Evolutionary conservation across 2,329 filamentous ascomycete species (phyloP).

Genomic region (Colletotrichum higginsianum): DNA sequence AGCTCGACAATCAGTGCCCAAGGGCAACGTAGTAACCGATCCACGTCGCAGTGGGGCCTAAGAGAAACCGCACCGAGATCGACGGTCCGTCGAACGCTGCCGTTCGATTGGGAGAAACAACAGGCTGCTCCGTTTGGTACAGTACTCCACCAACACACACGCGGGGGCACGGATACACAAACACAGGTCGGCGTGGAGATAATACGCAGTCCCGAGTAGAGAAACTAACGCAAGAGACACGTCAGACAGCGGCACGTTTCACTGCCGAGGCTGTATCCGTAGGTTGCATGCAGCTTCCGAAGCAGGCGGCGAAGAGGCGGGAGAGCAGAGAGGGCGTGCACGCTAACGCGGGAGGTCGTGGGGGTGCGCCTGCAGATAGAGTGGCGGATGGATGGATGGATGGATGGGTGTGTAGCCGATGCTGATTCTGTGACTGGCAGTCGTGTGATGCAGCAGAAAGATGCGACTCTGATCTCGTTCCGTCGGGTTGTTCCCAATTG

Average conservation of each 20-base stretch:
- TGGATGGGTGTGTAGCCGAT: neutral
- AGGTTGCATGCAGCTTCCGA: conserved; percentile 5
- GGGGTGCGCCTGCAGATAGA: neutral
- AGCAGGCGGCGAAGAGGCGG: neutral
- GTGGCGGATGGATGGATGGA: neutral
- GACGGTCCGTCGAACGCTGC: conserved; percentile 6
- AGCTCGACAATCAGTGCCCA: neutral
- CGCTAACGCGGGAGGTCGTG: neutral
- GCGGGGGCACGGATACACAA: neutral
- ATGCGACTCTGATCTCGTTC: conserved; percentile 7
- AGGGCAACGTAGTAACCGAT: neutral
- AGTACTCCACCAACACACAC: conserved; percentile 4
- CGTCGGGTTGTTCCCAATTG: conserved; percentile 32
- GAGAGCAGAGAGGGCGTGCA: neutral
- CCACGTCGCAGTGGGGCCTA: neutral
- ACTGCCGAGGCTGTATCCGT: conserved; percentile 19
- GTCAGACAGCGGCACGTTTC: conserved; percentile 29
- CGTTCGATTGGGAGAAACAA: neutral
- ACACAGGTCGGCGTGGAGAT: neutral
- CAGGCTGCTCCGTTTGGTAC: neutral
- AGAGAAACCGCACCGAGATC: neutral
- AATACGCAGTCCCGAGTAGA: conserved; percentile 8
- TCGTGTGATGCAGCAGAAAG: conserved; percentile 25
- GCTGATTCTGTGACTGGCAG: neutral
- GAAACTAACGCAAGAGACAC: neutral